Percentiles rank a stretch among this genome's conserved stretches.
phyloP scores from a whole-genome alignment of 2,329 filamentous ascomycete genomes.

The Aspergillus neotritici region DNA sequence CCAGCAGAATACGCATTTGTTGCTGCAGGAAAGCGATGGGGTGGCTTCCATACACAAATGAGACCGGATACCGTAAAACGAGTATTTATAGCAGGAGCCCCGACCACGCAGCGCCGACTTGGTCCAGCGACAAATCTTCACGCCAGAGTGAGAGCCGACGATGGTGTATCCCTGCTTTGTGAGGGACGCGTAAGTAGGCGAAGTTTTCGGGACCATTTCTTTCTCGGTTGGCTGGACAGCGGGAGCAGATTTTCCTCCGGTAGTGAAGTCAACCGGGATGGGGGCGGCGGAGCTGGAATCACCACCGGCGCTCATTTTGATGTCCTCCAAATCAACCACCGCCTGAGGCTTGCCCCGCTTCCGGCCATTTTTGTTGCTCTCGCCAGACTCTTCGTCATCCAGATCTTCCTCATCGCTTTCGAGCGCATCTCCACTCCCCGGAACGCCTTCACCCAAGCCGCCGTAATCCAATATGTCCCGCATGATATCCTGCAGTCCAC shows the following conservation, averaged over 20 bases:
- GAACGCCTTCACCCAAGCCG: constrained; percentile 59
- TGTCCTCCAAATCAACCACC: constrained; percentile 78
- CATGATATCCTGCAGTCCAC: constrained; percentile 68
- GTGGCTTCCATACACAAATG: constrained; percentile 99
- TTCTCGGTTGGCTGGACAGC: constrained; percentile 50
- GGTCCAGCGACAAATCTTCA: constrained; percentile 98
- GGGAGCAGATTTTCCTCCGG: constrained; percentile 42
- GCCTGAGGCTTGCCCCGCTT: constrained; percentile 42
- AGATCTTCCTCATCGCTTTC: constrained; percentile 77
- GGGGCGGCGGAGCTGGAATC: constrained; percentile 36
- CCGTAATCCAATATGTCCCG: constrained; percentile 51
- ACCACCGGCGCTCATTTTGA: constrained; percentile 47
- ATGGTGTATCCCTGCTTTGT: constrained; percentile 97
- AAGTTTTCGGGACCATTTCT: constrained; percentile 90
- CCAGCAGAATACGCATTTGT: constrained; percentile 99
- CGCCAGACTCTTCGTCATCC: constrained; percentile 52
- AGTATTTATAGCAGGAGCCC: constrained; percentile 96
- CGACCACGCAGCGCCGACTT: constrained; percentile 91
- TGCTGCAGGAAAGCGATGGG: constrained; percentile 88
- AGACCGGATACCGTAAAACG: constrained; percentile 92
- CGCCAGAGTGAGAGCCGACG: constrained; percentile 88
- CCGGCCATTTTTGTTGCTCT: constrained; percentile 48
- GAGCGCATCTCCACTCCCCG: constrained; percentile 73
- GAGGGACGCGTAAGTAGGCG: constrained; percentile 79
- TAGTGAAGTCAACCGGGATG: constrained; percentile 77